These are phyloP conservation scores for Tubosaeta brunneosetosa DNA, from an alignment of 768 basidiomycete species.

Conservation along the genomic window DNA sequence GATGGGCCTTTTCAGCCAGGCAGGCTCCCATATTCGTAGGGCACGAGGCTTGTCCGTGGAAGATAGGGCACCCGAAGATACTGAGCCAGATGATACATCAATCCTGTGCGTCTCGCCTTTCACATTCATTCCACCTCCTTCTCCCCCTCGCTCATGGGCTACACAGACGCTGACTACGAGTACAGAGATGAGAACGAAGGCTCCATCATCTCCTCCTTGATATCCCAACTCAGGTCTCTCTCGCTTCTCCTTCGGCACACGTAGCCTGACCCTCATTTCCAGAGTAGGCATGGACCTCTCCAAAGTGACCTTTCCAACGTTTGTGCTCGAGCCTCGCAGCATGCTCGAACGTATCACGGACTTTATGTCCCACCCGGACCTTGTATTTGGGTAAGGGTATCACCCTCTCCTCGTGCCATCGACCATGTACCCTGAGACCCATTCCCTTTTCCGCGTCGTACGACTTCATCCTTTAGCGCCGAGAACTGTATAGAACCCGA, in stretches of 20 bases:
- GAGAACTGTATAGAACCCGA: conserved; percentile 77
- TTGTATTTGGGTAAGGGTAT: conserved; percentile 81
- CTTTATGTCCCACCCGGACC: conserved; percentile 98
- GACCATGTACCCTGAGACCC: conserved; percentile 20
- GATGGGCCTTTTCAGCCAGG: conserved; percentile 78
- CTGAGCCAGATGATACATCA: conserved; percentile 84
- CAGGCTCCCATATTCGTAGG: conserved; percentile 58
- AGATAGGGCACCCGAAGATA: conserved; percentile 73
- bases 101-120: conserved; percentile 60
- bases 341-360: conserved; percentile 99
- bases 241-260: background rate
- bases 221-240: conserved; percentile 79
- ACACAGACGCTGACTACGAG: conserved; percentile 32
- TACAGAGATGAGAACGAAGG: conserved; percentile 89
- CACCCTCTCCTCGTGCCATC: conserved; percentile 11
- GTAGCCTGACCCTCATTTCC: conserved; percentile 5
- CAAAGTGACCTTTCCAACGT: conserved; percentile 90
- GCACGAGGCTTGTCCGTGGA: conserved; percentile 65
- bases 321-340: conserved; percentile 94
- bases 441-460: conserved; percentile 3
- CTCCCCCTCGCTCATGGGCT: conserved; percentile 24
- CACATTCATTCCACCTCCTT: background rate
- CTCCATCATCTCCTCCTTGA: conserved; percentile 80
- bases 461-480: conserved; percentile 40
- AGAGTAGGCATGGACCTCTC: conserved; percentile 97